Evolutionary conservation across 352 stramenopile species (phyloP), one percentile per base, ranked within the genome.

Genomic region (Albugo laibachii): DNA sequence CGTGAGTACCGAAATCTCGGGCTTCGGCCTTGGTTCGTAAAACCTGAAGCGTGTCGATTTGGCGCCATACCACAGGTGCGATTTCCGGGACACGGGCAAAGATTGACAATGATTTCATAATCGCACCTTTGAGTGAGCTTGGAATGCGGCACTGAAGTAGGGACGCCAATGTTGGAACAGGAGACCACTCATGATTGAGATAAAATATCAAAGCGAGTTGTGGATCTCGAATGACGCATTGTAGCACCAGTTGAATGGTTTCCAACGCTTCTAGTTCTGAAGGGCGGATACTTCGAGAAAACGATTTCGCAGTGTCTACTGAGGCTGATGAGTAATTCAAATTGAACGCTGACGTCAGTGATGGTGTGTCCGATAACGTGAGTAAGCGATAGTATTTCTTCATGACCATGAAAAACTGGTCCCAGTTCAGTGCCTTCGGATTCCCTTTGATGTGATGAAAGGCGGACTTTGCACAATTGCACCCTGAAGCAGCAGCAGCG

Each of bases 401-500:
- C 69, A 91, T 87, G 11, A 85, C 77, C 1, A 52, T 56, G 51
- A 91, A 91, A 35, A 87, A 91, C 14, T 86, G 74, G 50, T 87
- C 72, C 77, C 77, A 91, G 47, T 65, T 82, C 39, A 91, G 50
- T 31, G 83, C 62, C 19, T 64, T 50, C 8, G 77, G 77, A 56
- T 86, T 91, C 44, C 83, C 71, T 61, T 91, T 91, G 37, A 91
- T 66, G 55, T 91, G 77, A 46, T 84, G 73, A 58, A 87, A 91
- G 48, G 77, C 74, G 15, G 70, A 57, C 48, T 85, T 69, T 11
- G 74, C 74, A 48, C 75, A 84, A 18, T 81, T 72, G 13, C 66
- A 63, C 39, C 77, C 74, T 27, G 66, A 69, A 11, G 72, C 71
- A 13, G 69, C 67, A 11, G 73, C 69, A 16, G 72, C 72, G 14